Percentiles rank a stretch among this genome's conserved stretches.
phyloP scores from a whole-genome alignment of 441 rosid genomes.

The Pelargonium myrrhifolium region DNA sequence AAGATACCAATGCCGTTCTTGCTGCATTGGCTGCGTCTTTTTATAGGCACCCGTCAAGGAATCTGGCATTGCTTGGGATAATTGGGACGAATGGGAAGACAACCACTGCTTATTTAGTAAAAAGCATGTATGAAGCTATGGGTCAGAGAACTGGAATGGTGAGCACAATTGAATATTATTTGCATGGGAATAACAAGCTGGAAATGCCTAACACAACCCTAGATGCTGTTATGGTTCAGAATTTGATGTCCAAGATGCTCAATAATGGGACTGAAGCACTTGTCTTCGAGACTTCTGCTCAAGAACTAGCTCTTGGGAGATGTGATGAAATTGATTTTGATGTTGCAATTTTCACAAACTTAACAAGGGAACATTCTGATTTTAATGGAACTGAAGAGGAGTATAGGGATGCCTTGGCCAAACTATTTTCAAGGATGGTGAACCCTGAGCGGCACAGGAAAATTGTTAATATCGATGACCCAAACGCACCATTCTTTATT shows the following conservation, averaged over 20 bases:
- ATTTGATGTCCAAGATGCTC: conserved; percentile 90
- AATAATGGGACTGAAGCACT: conserved; percentile 80
- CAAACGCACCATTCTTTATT: conserved; percentile 61
- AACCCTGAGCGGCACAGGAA: conserved; percentile 89
- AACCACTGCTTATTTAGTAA: conserved; percentile 61
- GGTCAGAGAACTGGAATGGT: conserved; percentile 84
- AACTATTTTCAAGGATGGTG: conserved; percentile 76
- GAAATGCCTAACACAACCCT: conserved; percentile 48
- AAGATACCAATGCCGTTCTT: conserved; percentile 67
- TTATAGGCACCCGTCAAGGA: conserved; percentile 61
- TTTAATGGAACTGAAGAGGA: conserved; percentile 68
- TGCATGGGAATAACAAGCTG: conserved; percentile 63
- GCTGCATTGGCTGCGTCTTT: conserved; percentile 80
- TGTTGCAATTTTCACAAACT: conserved; percentile 76
- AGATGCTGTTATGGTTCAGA: conserved; percentile 81
- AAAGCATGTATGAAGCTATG: conserved; percentile 81
- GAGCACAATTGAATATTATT: conserved; percentile 57
- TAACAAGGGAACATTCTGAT: conserved; percentile 49
- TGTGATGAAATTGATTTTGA: conserved; percentile 78
- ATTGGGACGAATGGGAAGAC: conserved; percentile 81
- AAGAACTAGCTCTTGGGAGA: conserved; percentile 56
- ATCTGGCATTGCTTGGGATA: conserved; percentile 75
- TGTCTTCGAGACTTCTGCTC: conserved; percentile 82
- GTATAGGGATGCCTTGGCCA: conserved; percentile 67
- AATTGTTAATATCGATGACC: conserved; percentile 82